Evolutionary conservation across 257 asterid species (phyloP).

Genomic region (Henckelia pumila): DNA sequence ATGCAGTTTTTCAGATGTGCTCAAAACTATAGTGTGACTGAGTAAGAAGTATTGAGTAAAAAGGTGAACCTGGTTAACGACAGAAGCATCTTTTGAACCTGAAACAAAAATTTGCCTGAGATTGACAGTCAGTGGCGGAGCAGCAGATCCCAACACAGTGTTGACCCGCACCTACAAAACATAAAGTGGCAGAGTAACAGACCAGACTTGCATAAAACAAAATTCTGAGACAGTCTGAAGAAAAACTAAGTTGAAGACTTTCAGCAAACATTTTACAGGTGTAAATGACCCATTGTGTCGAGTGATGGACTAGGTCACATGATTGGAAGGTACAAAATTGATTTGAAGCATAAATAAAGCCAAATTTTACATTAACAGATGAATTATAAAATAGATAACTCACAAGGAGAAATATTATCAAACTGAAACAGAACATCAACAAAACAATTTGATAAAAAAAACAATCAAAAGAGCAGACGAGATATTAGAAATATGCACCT

Average conservation of each 20-base stretch:
- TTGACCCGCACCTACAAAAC: constrained; percentile 61
- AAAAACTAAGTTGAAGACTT: constrained; percentile 11
- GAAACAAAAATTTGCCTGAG: constrained; percentile 77
- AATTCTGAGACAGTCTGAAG: neutral
- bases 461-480: constrained; percentile 19
- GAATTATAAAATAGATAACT: neutral
- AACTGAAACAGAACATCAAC: neutral
- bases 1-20: constrained; percentile 5
- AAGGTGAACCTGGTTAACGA: constrained; percentile 69
- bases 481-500: constrained; percentile 50
- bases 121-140: constrained; percentile 74
- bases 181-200: constrained; percentile 20
- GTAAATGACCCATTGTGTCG: constrained; percentile 4
- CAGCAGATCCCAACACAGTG: constrained; percentile 80
- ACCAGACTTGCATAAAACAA: constrained; percentile 17
- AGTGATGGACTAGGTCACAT: constrained; percentile 9
- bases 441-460: constrained; percentile 14
- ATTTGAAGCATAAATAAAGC: constrained; percentile 1
- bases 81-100: constrained; percentile 82
- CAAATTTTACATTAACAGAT: constrained; percentile 18
- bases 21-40: constrained; percentile 3
- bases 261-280: constrained; percentile 17
- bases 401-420: constrained; percentile 7
- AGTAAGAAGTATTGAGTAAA: constrained; percentile 25
- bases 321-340: constrained; percentile 17